phyloP scores from a whole-genome alignment of 2,329 filamentous ascomycete species.

The Diaporthe citrichinensis region DNA sequence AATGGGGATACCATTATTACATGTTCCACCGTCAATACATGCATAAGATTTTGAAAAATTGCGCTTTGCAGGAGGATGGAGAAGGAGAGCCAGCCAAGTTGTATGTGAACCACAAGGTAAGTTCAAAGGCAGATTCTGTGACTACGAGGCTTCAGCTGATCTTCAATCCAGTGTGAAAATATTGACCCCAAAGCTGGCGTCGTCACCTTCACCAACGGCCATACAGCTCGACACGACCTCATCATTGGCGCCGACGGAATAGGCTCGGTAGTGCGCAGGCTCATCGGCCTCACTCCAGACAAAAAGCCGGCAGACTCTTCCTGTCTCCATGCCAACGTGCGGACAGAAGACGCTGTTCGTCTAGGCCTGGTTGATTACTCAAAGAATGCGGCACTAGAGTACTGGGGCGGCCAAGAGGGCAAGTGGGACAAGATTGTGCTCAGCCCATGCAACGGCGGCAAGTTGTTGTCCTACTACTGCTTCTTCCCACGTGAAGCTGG shows the following conservation, averaged over 20 bases:
- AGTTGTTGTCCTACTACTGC: conserved; percentile 77
- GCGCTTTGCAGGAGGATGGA: conserved; percentile 33
- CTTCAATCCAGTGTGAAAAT: conserved; percentile 54
- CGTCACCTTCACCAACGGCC: conserved; percentile 69
- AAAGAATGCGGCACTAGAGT: conserved; percentile 72
- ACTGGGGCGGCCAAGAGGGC: conserved; percentile 77
- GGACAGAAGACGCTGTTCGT: conserved; percentile 70
- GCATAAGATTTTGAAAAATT: conserved; percentile 53
- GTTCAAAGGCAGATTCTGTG: conserved; percentile 30
- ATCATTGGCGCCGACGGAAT: conserved; percentile 78
- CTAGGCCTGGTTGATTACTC: conserved; percentile 76
- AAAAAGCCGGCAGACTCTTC: conserved; percentile 72
- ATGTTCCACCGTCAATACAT: conserved; percentile 73
- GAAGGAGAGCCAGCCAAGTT: conserved; percentile 52
- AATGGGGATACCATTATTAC: conserved; percentile 75
- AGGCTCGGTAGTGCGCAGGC: conserved; percentile 73
- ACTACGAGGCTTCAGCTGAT: conserved; percentile 4
- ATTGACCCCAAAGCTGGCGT: conserved; percentile 66
- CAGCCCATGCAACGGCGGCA: conserved; percentile 76
- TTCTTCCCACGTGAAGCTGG: conserved; percentile 74
- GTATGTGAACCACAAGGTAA: conserved; percentile 68
- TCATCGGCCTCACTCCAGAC: conserved; percentile 73
- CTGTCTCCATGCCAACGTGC: conserved; percentile 76
- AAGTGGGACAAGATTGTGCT: conserved; percentile 80
- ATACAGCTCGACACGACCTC: conserved; percentile 66